Evolutionary conservation across 2,329 filamentous ascomycete species (phyloP), one percentile per base, ranked within the genome.

Genomic region (Aspergillus nomiae): DNA sequence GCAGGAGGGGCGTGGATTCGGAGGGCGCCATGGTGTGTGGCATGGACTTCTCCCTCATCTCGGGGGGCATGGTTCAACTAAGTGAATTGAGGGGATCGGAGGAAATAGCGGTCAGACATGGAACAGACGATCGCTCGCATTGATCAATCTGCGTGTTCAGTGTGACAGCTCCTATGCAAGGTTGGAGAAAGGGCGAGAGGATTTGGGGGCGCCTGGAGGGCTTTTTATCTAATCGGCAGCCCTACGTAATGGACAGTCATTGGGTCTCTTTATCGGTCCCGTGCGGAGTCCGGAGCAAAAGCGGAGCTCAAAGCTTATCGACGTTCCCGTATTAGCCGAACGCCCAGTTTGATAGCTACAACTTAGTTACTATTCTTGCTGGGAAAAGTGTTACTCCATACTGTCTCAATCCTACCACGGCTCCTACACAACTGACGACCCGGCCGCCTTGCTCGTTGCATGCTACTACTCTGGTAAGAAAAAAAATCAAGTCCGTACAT

Each of bases 1-100:
- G 48, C 28, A 82, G 73, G 56, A 82, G 73, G 55, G 81, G 81
- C 7, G 80, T 81, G 19, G 71, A 74, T 69, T 81, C 78, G 28
- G 73, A 73, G 58, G 66, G 68, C 41, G 72, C 69, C 77, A 79
- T 79, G 57, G 60, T 70, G 58, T 63, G 67, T 38, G 70, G 69
- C 73, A 77, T 77, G 53, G 60, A 59, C 66, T 77, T 78, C 64
- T 78, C 76, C 69, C 67, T 74, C 75, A 77, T 77, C 36, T 69
- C 69, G 12, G 53, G 60, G n/a, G 30, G 28, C 50, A 63, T 63
- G 30, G 12, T 61, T 32, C 28, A 48, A 51, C 30, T 55, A 41
- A 28, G 21, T 51, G 50, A 62, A 65, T 53, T 24, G 48, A 38
- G 32, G n/a, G 50, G 36, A 34, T 62, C n/a, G 26, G 55, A 28